Evolutionary conservation across 1,139 yeast species (phyloP).

Genomic region (Blastobotrys indianensis): DNA sequence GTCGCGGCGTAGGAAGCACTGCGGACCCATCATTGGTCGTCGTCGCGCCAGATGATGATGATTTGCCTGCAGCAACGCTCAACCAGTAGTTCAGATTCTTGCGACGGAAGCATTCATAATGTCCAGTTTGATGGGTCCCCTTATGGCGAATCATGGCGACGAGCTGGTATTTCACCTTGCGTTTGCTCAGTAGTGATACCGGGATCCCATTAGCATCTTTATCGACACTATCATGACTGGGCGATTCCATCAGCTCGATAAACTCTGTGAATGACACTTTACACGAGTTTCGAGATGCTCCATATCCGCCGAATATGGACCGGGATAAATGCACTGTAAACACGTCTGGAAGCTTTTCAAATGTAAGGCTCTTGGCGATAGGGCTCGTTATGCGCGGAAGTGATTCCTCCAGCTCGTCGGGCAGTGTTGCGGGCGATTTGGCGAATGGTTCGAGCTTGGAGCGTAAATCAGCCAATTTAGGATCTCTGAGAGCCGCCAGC

Average conservation of each 20-base stretch:
- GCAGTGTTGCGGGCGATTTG: slow-evolving; percentile 26
- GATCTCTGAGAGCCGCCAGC: slow-evolving; percentile 36
- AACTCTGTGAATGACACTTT: slow-evolving; percentile 59
- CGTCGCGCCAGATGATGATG: no score
- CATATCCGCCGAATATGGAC: slow-evolving; percentile 68
- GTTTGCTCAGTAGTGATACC: slow-evolving; percentile 25
- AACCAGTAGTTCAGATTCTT: slow-evolving; percentile 28
- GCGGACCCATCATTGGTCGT: no score
- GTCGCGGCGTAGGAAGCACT: no score
- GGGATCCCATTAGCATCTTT: slow-evolving; percentile 34
- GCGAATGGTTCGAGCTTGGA: slow-evolving; percentile 17
- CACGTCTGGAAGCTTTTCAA: slow-evolving; percentile 62
- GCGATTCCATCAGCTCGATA: slow-evolving; percentile 42
- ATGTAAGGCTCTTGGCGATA: slow-evolving; percentile 57
- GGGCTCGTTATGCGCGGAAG: slow-evolving; percentile 50
- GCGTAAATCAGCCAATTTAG: slow-evolving; percentile 15
- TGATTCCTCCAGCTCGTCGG: slow-evolving; percentile 28
- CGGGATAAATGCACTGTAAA: slow-evolving; percentile 76
- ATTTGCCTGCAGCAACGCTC: neutral
- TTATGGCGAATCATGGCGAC: slow-evolving; percentile 75
- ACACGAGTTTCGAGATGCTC: slow-evolving; percentile 70
- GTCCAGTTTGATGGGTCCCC: slow-evolving; percentile 88
- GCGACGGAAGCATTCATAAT: slow-evolving; percentile 43
- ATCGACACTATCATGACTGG: slow-evolving; percentile 35
- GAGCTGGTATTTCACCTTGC: slow-evolving; percentile 43